These are phyloP conservation scores for Bondarzewia mesenterica DNA, from an alignment of 1,284 basidiomycete species.

Conservation along the genomic window DNA sequence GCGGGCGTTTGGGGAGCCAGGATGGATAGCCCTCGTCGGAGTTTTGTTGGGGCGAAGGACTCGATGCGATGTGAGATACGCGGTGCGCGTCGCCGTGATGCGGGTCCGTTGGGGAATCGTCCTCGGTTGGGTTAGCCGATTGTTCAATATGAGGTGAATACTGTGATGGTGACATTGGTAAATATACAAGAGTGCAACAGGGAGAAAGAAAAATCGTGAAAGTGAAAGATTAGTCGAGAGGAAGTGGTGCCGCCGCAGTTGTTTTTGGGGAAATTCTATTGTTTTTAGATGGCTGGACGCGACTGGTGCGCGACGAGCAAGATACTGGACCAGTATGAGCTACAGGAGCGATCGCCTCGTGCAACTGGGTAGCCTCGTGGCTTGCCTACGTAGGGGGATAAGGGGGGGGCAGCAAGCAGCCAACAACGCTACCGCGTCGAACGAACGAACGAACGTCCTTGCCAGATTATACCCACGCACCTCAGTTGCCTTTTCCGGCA, in stretches of 20 bases:
- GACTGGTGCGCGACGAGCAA: not conserved
- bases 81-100: not conserved
- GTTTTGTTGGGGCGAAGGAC: conserved; percentile 20
- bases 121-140: not conserved
- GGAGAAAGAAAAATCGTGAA: not conserved
- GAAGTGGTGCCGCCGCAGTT: not conserved
- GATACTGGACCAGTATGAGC: not conserved
- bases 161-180: not conserved
- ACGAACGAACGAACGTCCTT: too few species aligned
- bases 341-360: too few species aligned
- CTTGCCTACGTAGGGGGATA: not conserved
- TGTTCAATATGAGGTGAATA: not conserved
- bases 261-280: not conserved
- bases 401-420: not conserved
- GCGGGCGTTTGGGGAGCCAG: conserved; percentile 74
- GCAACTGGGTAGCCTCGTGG: not conserved
- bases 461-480: not conserved
- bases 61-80: not conserved
- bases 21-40: conserved; percentile 66
- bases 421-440: too few species aligned
- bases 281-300: not conserved
- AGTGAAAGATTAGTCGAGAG: not conserved
- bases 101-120: not conserved
- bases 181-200: not conserved
- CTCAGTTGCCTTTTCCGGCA: not conserved